phyloP scores from a whole-genome alignment of 306 rosid genomes.

The Citrullus colocynthis region DNA sequence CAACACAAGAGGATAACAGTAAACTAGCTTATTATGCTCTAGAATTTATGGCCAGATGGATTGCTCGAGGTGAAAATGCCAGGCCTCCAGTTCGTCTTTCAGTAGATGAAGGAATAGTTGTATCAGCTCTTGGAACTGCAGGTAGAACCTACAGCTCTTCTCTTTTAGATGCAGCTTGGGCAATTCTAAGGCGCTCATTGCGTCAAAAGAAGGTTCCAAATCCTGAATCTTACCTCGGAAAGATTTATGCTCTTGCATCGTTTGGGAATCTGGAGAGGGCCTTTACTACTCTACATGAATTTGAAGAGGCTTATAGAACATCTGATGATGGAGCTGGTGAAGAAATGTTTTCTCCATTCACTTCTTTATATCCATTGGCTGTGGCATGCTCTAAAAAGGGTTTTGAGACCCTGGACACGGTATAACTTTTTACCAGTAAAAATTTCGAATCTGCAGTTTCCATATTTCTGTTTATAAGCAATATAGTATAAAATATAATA shows the following conservation, averaged over 20 bases:
- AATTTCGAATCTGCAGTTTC: slow-evolving; percentile 14
- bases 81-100: slow-evolving; percentile 49
- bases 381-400: slow-evolving; percentile 80
- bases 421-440: slow-evolving; percentile 26
- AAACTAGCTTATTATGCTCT: slow-evolving; percentile 64
- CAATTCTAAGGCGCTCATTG: slow-evolving; percentile 62
- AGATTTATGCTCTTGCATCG: slow-evolving; percentile 74
- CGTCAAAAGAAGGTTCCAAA: slow-evolving; percentile 69
- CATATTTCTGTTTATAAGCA: neutral
- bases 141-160: slow-evolving; percentile 56
- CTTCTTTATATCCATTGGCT: slow-evolving; percentile 75
- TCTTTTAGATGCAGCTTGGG: slow-evolving; percentile 78
- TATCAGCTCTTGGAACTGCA: slow-evolving; percentile 67
- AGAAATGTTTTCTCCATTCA: slow-evolving; percentile 81
- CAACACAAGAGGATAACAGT: slow-evolving; percentile 57
- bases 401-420: slow-evolving; percentile 81
- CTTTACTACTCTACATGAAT: slow-evolving; percentile 55
- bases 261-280: slow-evolving; percentile 71
- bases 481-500: neutral
- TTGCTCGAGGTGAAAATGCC: slow-evolving; percentile 62
- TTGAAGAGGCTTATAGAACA: slow-evolving; percentile 53
- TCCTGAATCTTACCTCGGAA: slow-evolving; percentile 71
- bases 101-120: slow-evolving; percentile 71
- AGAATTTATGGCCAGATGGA: slow-evolving; percentile 85
- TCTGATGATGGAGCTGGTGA: slow-evolving; percentile 38